Evolutionary conservation across 495 filamentous ascomycete genomes (phyloP).

Genomic region (Lichenothelia convexa): DNA sequence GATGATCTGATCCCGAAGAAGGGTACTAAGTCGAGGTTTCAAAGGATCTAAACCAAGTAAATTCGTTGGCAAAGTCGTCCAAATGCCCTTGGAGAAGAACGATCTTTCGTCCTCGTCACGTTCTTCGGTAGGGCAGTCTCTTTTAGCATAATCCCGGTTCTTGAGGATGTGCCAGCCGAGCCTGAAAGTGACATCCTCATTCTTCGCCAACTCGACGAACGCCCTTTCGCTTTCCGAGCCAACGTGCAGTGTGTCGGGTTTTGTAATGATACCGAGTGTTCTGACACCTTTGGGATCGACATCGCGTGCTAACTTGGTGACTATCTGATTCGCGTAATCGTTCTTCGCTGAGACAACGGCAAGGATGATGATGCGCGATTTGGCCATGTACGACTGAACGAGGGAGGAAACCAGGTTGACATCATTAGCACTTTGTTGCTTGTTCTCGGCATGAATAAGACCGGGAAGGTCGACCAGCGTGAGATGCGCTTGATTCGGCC

Average conservation of each 20-base stretch:
- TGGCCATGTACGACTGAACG: constrained; percentile 33
- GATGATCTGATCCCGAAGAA: constrained; percentile 38
- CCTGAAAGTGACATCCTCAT: constrained; percentile 40
- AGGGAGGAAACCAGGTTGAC: constrained; percentile 10
- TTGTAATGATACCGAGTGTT: constrained; percentile 42
- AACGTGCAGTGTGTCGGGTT: constrained; percentile 30
- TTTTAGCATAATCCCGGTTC: constrained; percentile 26
- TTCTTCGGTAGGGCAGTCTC: constrained; percentile 21
- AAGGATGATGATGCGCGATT: constrained; percentile 36
- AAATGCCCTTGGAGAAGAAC: constrained; percentile 23
- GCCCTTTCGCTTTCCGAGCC: constrained; percentile 29
- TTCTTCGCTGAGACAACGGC: constrained; percentile 37
- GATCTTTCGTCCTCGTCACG: constrained; percentile 23
- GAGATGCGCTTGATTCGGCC: constrained; percentile 4
- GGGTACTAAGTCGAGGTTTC: constrained; percentile 31
- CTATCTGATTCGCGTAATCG: constrained; percentile 29
- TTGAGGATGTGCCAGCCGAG: constrained; percentile 55
- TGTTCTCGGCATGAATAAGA: constrained; percentile 6
- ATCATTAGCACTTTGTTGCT: constrained; percentile 9
- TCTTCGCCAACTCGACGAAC: constrained; percentile 37
- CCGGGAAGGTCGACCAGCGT: constrained; percentile 14
- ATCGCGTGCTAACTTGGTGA: constrained; percentile 24
- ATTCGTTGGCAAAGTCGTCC: constrained; percentile 6
- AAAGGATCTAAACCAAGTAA: constrained; percentile 33
- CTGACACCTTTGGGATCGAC: constrained; percentile 28